Percentiles rank a stretch among this genome's conserved stretches.
These are phyloP conservation scores for Laburnicola sp. DNA, from an alignment of 2,329 filamentous ascomycete species.

Conservation along the genomic window DNA sequence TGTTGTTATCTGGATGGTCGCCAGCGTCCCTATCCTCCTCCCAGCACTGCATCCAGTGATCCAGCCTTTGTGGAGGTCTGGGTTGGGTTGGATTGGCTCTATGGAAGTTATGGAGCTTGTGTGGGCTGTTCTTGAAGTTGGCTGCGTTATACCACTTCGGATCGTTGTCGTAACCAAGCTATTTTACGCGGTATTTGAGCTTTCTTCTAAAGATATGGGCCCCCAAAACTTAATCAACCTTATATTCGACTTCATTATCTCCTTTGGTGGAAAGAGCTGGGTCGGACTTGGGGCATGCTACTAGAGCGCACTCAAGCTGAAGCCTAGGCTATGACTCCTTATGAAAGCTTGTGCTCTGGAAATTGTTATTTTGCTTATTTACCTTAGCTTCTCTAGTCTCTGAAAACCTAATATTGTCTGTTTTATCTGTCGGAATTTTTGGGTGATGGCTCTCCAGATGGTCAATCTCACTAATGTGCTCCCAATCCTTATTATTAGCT, in stretches of 20 bases:
- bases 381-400: too few species aligned
- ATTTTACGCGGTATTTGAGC: too few species aligned
- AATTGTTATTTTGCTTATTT: too few species aligned
- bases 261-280: conserved; percentile 9
- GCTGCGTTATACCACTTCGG: too few species aligned
- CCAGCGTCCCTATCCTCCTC: conserved; percentile 7
- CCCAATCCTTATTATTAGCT: not conserved
- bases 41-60: not conserved
- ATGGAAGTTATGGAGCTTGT: too few species aligned
- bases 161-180: too few species aligned
- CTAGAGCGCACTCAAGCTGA: too few species aligned
- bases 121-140: too few species aligned
- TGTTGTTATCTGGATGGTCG: conserved; percentile 12
- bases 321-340: too few species aligned
- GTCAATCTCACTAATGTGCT: conserved; percentile 14
- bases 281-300: conserved; percentile 1
- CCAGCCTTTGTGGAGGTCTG: too few species aligned
- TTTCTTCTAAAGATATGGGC: not conserved
- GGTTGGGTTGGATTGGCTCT: too few species aligned
- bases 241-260: not conserved
- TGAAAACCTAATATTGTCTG: conserved; percentile 10
- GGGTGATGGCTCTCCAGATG: conserved; percentile 13
- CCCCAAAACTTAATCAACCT: conserved; percentile 1
- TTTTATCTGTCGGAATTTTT: conserved; percentile 13
- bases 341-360: too few species aligned